Conservation (phyloP, 352 stramenopile genomes). For the Albugo candida region DNA sequence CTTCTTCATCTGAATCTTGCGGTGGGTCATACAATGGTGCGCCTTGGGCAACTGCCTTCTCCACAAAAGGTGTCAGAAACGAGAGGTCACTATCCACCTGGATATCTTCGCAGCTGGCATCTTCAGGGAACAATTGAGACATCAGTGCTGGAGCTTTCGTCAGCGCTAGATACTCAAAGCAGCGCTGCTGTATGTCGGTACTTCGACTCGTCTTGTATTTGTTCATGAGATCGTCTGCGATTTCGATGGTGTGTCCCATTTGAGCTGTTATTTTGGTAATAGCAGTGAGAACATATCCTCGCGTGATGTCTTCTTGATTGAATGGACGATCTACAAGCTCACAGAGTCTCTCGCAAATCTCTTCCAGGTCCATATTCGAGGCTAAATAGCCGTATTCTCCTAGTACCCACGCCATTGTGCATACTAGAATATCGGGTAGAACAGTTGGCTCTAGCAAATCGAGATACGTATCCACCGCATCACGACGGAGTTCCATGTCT, state of each 20-base stretch:
- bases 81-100: conserved; percentile 90
- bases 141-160: conserved; percentile 85
- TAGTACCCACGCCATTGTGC: conserved; percentile 96
- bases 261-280: conserved; percentile 98
- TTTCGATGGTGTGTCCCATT: conserved; percentile 75
- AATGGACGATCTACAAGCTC: conserved; percentile 77
- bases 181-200: conserved; percentile 96
- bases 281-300: conserved; percentile 88
- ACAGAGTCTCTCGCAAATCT: conserved; percentile 91
- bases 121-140: conserved; percentile 87
- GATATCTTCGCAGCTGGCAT: conserved; percentile 89
- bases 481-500: conserved; percentile 90
- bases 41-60: conserved; percentile 81
- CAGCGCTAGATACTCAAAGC: conserved; percentile 94
- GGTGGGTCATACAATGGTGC: conserved; percentile 89
- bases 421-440: conserved; percentile 91
- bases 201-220: conserved; percentile 92
- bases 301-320: conserved; percentile 81
- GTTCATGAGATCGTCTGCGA: conserved; percentile 88
- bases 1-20: conserved; percentile 91
- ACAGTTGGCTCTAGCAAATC: conserved; percentile 90
- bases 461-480: conserved; percentile 94
- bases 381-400: conserved; percentile 98
- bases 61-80: conserved; percentile 91
- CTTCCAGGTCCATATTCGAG: conserved; percentile 81